A percentile compares a stretch with the other conserved stretches of the same genome.
Evolutionary conservation across 345 rosid genomes (phyloP).

Genomic region (Lenwebbia sp.): DNA sequence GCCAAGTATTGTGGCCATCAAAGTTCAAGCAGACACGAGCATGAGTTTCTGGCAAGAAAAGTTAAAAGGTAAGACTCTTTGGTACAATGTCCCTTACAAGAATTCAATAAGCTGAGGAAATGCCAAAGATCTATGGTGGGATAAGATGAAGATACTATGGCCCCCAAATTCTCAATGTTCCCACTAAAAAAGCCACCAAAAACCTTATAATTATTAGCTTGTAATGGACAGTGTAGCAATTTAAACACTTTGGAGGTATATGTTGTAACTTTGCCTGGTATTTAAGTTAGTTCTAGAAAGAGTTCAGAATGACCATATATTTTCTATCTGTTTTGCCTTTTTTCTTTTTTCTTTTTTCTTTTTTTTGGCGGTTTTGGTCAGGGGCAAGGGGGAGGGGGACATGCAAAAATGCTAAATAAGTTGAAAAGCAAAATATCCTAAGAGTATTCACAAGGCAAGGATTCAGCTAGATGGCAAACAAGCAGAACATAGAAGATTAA

Average conservation of each 20-base stretch:
- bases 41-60: background rate
- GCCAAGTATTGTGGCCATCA: background rate
- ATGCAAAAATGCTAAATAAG: background rate
- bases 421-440: background rate
- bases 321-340: background rate
- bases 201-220: background rate
- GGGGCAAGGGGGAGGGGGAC: too few species aligned
- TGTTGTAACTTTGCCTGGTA: too few species aligned
- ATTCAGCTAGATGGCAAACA: background rate
- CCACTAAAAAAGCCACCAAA: background rate
- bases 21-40: background rate
- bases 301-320: background rate
- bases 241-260: too few species aligned
- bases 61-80: background rate
- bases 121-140: background rate
- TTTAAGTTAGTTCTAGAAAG: fast-evolving
- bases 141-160: background rate
- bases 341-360: background rate
- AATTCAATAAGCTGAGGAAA: background rate
- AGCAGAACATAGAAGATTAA: background rate
- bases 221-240: background rate
- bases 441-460: background rate
- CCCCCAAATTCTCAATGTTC: background rate
- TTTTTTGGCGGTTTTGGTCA: background rate
- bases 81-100: background rate